Evolutionary conservation across 2,329 filamentous ascomycete genomes (phyloP).

Genomic region (Fusarium pilosicola): DNA sequence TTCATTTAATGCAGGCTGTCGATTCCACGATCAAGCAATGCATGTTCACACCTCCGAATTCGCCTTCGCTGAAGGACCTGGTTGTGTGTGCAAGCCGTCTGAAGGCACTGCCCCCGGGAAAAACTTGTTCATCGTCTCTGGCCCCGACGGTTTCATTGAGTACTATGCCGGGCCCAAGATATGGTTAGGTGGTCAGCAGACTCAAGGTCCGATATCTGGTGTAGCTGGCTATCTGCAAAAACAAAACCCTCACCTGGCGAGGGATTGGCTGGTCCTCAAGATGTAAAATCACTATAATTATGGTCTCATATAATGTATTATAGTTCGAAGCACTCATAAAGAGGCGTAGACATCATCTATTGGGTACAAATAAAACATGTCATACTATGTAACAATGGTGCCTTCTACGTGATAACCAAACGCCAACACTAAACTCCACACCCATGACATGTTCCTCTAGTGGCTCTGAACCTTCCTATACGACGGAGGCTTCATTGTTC

Average conservation of each 20-base stretch:
- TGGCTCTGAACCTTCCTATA: conserved; percentile 91
- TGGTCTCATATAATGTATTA: conserved; percentile 8
- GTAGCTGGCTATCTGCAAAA: conserved; percentile 69
- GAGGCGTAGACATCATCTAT: conserved; percentile 25
- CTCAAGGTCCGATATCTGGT: conserved; percentile 79
- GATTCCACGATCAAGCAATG: conserved; percentile 46
- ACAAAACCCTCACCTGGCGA: conserved; percentile 49
- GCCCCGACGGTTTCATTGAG: conserved; percentile 88
- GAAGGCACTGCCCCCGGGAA: conserved; percentile 53
- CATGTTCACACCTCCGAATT: conserved; percentile 48
- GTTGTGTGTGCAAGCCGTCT: conserved; percentile 41
- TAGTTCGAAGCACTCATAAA: conserved; percentile 9
- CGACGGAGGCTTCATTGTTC: conserved; percentile 89
- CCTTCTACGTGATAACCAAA: conserved; percentile 37
- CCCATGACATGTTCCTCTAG: conserved; percentile 47
- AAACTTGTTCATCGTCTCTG: conserved; percentile 84
- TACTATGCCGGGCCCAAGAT: conserved; percentile 82
- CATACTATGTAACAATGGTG: conserved; percentile 25
- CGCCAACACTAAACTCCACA: conserved; percentile 27
- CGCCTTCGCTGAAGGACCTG: conserved; percentile 38
- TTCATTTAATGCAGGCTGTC: conserved; percentile 39
- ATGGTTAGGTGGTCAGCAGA: conserved; percentile 77
- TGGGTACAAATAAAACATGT: conserved; percentile 21
- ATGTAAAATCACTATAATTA: conserved; percentile 48
- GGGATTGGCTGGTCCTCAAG: conserved; percentile 65